These are phyloP conservation scores for Penicillium taxi DNA, from an alignment of 495 filamentous ascomycete genomes.

Conservation along the genomic window DNA sequence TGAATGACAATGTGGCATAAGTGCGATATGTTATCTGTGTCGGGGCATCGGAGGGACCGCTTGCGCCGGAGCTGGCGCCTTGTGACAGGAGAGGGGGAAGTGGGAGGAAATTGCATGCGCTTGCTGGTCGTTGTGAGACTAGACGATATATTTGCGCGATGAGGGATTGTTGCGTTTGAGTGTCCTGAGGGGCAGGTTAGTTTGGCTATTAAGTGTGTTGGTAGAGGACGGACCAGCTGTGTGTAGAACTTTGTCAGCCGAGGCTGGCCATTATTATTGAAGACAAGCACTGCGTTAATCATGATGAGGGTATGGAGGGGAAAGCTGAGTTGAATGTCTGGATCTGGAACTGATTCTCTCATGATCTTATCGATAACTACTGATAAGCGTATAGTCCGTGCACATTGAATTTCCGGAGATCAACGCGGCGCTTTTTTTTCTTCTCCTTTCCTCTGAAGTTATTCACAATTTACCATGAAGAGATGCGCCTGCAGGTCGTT, in stretches of 20 bases:
- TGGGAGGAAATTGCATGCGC: slow-evolving; percentile 95
- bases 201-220: slow-evolving; percentile 2
- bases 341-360: slow-evolving; percentile 8
- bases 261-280: slow-evolving; percentile 96
- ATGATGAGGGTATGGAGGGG: slow-evolving; percentile 45
- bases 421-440: slow-evolving; percentile 1
- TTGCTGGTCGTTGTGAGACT: slow-evolving; percentile 75
- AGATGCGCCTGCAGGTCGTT: slow-evolving; percentile 1
- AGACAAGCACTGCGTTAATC: slow-evolving; percentile 98
- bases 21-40: slow-evolving; percentile 96
- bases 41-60: slow-evolving; percentile 73
- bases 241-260: slow-evolving; percentile 98
- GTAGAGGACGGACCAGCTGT: slow-evolving; percentile 61
- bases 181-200: slow-evolving; percentile 53
- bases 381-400: slow-evolving; percentile 12
- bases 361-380: slow-evolving; percentile 12
- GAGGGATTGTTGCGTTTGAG: slow-evolving; percentile 87
- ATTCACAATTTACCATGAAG: background rate
- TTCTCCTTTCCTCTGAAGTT: background rate
- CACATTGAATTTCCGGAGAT: slow-evolving; percentile 13
- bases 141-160: slow-evolving; percentile 98
- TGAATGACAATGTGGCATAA: slow-evolving; percentile 98
- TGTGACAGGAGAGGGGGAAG: slow-evolving; percentile 58
- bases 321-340: background rate
- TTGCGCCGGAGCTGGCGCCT: slow-evolving; percentile 49